Evolutionary conservation across 139 green algal genomes (phyloP).

Genomic region (Closterium sp.): DNA sequence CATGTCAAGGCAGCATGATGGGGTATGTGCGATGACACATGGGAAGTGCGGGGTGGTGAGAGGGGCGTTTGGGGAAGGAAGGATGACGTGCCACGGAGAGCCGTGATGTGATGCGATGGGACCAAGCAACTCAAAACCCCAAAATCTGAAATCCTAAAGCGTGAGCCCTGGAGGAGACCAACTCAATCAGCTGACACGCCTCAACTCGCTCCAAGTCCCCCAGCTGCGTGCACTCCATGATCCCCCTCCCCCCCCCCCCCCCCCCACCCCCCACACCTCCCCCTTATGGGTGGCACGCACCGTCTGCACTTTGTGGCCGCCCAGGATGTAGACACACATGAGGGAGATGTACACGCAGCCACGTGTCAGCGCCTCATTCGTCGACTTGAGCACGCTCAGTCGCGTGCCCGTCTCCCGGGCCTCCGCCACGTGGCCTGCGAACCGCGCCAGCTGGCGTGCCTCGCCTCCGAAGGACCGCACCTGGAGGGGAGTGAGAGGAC

Average conservation of each 20-base stretch:
- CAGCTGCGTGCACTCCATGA: background rate
- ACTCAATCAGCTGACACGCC: background rate
- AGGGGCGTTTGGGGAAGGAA: background rate
- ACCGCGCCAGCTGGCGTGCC: constrained; percentile 13
- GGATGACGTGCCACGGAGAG: background rate
- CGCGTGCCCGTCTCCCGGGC: background rate
- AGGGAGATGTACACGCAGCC: background rate
- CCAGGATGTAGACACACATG: background rate
- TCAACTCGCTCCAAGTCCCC: background rate
- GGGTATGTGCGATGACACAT: background rate
- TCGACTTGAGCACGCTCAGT: background rate
- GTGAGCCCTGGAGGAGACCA: too few relatives aligned
- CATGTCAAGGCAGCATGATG: too few relatives aligned
- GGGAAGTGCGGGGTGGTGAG: too few relatives aligned
- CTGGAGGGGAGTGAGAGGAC: constrained; percentile 8
- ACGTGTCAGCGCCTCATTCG: background rate
- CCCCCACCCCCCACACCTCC: too few relatives aligned
- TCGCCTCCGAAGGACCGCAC: constrained; percentile 46
- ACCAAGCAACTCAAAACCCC: too few relatives aligned
- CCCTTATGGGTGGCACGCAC: too few relatives aligned
- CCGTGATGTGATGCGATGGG: background rate
- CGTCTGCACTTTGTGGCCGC: too few relatives aligned
- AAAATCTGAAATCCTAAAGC: too few relatives aligned
- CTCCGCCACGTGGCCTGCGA: background rate
- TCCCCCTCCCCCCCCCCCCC: background rate